Base-by-base conservation (phyloP, 2,329 filamentous ascomycete genomes). In the Pyricularia grisea region DNA sequence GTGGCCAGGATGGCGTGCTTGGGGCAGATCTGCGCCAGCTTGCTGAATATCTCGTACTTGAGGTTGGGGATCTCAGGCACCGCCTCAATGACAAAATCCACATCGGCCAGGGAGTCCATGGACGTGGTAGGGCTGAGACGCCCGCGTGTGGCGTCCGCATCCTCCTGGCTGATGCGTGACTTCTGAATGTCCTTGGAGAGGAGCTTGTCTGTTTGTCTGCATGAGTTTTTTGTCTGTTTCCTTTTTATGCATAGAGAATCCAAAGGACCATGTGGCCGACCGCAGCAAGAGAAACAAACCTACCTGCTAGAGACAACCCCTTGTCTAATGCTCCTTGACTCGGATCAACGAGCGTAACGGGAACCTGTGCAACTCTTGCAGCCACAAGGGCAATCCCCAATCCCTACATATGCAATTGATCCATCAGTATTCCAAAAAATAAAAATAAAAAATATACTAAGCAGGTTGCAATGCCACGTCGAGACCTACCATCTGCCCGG, bases 61-160 rank as follows among this genome's bases (percentile, higher is more conserved):
- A 99, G 87, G 67, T 90, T 84, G 60, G 92, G 90, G 69, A 97
- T 94, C 83, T 97, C 94, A 50, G 95, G 95, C 10, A 99, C 93
- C 20, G 95, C 95, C 82, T 99, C 95, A 76, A 99, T 98, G 69
- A 99, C 90, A 78, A 99, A 97, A 81, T 99, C 95, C 50, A 93
- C 91, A n/a, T 89, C 86, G 30, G 87, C 88, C 27, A 98, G 88
- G 70, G 90, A 86, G 65, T 93, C 90, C 74, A 98, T 86, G 23
- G 87, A 87, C 20, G 91, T 93, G 68, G 88, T 90, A 10, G 92
- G 81, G 0, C 81, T 85, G 71, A 99, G 83, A 33, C 91, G 88
- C 12, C 86, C 87, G 31, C 91, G 89, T 31, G 90, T 87, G 66
- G 88, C 84, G 73, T 92, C 87, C 25, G 95, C 92, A 73, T 94